These are phyloP conservation scores for Fonsecaea pugnacius DNA, from an alignment of 2,329 filamentous ascomycete species.

Conservation along the genomic window DNA sequence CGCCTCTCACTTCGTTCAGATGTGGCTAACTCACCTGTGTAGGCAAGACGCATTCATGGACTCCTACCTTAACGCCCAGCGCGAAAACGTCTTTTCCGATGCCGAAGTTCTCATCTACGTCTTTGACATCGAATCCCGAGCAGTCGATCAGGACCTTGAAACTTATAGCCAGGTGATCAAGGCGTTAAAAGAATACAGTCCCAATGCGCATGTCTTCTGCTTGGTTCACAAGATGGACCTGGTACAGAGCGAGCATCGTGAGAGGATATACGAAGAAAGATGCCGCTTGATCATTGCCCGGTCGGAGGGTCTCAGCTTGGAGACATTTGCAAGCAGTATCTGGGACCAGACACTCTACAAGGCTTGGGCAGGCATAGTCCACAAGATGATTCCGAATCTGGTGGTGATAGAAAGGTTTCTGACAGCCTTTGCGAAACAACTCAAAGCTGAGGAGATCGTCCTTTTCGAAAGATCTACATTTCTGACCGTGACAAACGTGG, in stretches of 20 bases:
- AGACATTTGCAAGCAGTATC: slow-evolving; percentile 92
- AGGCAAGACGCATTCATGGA: slow-evolving; percentile 98
- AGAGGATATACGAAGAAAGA: slow-evolving; percentile 82
- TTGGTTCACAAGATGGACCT: slow-evolving; percentile 99
- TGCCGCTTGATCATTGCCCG: slow-evolving; percentile 76
- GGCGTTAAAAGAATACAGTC: slow-evolving; percentile 84
- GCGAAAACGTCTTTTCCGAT: slow-evolving; percentile 93
- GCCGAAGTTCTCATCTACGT: slow-evolving; percentile 90
- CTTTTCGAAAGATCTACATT: slow-evolving; percentile 96
- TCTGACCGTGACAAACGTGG: slow-evolving; percentile 91
- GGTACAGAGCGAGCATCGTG: slow-evolving; percentile 77
- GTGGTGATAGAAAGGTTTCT: slow-evolving; percentile 85
- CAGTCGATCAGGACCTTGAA: slow-evolving; percentile 88
- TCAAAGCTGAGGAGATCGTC: slow-evolving; percentile 90
- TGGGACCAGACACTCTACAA: slow-evolving; percentile 99
- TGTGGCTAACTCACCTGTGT: slow-evolving; percentile 20
- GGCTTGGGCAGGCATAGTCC: slow-evolving; percentile 97
- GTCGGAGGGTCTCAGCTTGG: slow-evolving; percentile 73
- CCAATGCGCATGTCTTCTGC: slow-evolving; percentile 82
- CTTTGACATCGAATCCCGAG: slow-evolving; percentile 96
- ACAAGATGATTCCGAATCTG: slow-evolving; percentile 95
- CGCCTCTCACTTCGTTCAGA: not conserved
- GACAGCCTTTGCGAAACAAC: slow-evolving; percentile 76
- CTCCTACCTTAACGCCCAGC: slow-evolving; percentile 94
- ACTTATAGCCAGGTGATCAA: slow-evolving; percentile 91